These are phyloP conservation scores for Gynandropsis gynandra DNA, from an alignment of 345 rosid genomes.

Conservation along the genomic window DNA sequence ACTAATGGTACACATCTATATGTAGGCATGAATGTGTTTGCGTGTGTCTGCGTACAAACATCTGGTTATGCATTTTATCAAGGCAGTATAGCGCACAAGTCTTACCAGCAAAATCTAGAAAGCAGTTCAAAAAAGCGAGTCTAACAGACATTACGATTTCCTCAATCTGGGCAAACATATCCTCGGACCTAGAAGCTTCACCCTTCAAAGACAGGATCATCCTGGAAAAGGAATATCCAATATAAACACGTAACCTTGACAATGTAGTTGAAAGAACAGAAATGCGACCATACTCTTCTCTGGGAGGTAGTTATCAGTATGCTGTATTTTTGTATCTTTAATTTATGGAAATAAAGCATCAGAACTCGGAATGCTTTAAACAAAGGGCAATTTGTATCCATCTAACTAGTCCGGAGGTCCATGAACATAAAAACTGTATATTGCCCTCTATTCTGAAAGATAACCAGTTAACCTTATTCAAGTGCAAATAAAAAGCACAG, in stretches of 20 bases:
- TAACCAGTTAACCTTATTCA: too few relatives aligned
- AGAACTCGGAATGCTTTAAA: neutral
- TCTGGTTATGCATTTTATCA: neutral
- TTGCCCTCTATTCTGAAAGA: conserved; percentile 6
- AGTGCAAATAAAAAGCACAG: conserved; percentile 9
- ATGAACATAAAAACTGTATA: conserved; percentile 4
- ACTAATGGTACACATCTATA: too few relatives aligned
- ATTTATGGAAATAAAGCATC: conserved; percentile 5
- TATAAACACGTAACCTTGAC: conserved; percentile 8
- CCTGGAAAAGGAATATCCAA: conserved; percentile 36
- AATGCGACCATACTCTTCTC: neutral
- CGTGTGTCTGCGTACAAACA: conserved; percentile 5
- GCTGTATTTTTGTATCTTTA: neutral
- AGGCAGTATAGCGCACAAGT: conserved; percentile 1
- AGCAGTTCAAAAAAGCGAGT: conserved; percentile 87
- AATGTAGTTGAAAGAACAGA: neutral
- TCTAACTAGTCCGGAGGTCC: conserved; percentile 2
- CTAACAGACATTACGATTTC: conserved; percentile 86
- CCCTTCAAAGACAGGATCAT: conserved; percentile 69
- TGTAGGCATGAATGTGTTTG: conserved; percentile 5
- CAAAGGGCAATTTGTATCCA: conserved; percentile 2
- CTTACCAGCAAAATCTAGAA: conserved; percentile 95
- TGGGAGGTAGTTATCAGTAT: too few relatives aligned
- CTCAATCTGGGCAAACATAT: conserved; percentile 66
- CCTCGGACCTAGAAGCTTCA: conserved; percentile 76